Percentiles rank a stretch among this genome's conserved stretches.
These are phyloP conservation scores for Murraya paniculata DNA, from an alignment of 345 rosid genomes.

Conservation along the genomic window DNA sequence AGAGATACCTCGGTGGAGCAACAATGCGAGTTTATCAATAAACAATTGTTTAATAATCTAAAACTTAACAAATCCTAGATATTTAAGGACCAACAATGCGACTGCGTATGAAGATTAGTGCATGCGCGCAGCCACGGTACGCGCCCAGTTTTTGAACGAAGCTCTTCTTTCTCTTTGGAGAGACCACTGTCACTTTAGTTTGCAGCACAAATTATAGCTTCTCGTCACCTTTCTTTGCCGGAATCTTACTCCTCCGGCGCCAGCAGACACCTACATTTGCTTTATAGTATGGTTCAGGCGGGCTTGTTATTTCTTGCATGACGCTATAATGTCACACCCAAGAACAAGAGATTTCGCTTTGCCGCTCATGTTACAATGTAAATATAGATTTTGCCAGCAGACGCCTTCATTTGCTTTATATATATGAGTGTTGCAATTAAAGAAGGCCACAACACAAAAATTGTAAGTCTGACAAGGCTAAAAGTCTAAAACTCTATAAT, in stretches of 20 bases:
- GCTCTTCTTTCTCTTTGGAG: background rate
- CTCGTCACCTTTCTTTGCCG: slow-evolving; percentile 8
- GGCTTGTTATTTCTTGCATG: background rate
- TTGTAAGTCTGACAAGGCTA: no score
- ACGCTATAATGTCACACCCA: background rate
- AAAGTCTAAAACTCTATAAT: no score
- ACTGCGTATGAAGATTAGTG: background rate
- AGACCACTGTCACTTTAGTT: no score
- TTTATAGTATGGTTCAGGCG: background rate
- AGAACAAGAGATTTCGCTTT: background rate
- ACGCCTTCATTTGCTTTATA: no score
- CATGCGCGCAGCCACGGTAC: slow-evolving; percentile 5
- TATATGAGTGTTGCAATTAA: no score
- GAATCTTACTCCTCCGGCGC: slow-evolving; percentile 9
- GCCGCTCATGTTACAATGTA: background rate
- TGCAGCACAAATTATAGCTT: background rate
- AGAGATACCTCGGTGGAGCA: no score
- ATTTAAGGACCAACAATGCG: background rate
- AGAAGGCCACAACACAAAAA: no score
- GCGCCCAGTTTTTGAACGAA: background rate
- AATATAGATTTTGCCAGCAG: no score
- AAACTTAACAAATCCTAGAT: background rate
- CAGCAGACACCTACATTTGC: background rate
- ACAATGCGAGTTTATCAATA: no score
- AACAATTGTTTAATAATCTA: no score